Conservation (phyloP, 306 rosid species). For the Chamaecrista fasciculata region DNA sequence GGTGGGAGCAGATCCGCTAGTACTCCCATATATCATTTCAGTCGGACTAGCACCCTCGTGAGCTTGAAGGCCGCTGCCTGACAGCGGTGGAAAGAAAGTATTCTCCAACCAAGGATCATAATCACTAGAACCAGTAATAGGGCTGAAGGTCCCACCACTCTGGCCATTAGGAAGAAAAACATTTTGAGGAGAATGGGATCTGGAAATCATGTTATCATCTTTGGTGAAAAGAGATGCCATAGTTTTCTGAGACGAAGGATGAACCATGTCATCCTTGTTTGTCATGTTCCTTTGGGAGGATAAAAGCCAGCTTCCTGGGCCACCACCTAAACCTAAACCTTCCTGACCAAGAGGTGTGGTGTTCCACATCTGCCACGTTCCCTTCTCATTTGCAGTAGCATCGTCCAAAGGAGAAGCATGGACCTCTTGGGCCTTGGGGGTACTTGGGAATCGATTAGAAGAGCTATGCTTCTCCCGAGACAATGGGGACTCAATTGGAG, state of each 20-base stretch:
- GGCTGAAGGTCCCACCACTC: conserved; percentile 62
- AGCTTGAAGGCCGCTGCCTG: conserved; percentile 51
- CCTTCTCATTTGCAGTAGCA: conserved; percentile 55
- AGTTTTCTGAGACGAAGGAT: conserved; percentile 72
- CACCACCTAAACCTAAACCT: conserved; percentile 81
- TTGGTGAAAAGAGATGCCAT: conserved; percentile 73
- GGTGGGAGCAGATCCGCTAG: conserved; percentile 51
- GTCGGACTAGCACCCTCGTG: conserved; percentile 59
- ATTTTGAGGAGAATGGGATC: conserved; percentile 61
- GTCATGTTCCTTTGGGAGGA: conserved; percentile 57
- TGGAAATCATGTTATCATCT: conserved; percentile 63
- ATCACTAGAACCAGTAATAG: conserved; percentile 54
- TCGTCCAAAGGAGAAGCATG: conserved; percentile 53
- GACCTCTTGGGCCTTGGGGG: conserved; percentile 47
- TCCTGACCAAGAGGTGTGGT: conserved; percentile 89
- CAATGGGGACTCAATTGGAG: conserved; percentile 93
- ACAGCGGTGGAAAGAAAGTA: conserved; percentile 70
- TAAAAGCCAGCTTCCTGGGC: conserved; percentile 80
- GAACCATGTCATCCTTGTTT: conserved; percentile 67
- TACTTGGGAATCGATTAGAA: conserved; percentile 53
- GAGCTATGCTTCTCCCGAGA: conserved; percentile 75
- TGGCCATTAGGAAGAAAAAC: conserved; percentile 73
- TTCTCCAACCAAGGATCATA: conserved; percentile 82
- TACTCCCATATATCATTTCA: conserved; percentile 70
- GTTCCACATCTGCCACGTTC: conserved; percentile 99